phyloP scores from a whole-genome alignment of 192 early-diverging fungal species.

The Neocallimastix lanati region DNA sequence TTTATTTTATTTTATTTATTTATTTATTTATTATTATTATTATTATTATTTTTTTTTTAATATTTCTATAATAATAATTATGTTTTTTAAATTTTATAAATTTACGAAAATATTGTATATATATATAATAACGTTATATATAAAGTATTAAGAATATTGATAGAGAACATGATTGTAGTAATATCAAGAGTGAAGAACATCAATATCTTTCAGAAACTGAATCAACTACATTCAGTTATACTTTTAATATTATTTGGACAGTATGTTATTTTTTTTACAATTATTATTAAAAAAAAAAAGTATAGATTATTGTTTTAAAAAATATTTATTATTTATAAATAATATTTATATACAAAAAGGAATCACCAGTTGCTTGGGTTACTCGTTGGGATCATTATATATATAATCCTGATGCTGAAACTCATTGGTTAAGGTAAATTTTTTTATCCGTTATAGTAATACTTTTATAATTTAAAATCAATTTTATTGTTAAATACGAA shows the following conservation, averaged over 20 bases:
- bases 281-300: too few species aligned
- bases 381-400: slow-evolving; percentile 77
- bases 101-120: too few species aligned
- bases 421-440: slow-evolving; percentile 32
- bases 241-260: slow-evolving; percentile 51
- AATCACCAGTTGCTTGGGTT: slow-evolving; percentile 17
- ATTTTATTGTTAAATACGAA: too few species aligned
- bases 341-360: background rate
- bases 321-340: background rate
- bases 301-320: too few species aligned
- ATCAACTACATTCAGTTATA: slow-evolving; percentile 34
- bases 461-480: too few species aligned
- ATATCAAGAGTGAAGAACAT: background rate
- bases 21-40: too few species aligned
- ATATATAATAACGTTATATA: slow-evolving; percentile 1
- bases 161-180: background rate
- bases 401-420: slow-evolving; percentile 62
- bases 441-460: too few species aligned
- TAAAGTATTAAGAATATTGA: background rate
- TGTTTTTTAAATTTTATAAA: too few species aligned
- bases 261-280: slow-evolving; percentile 13
- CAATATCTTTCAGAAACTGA: slow-evolving; percentile 6
- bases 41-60: too few species aligned
- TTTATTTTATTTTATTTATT: too few species aligned
- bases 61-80: too few species aligned